Evolutionary conservation across 805 yeast species (phyloP).

Genomic region (Brettanomyces custersianus): DNA sequence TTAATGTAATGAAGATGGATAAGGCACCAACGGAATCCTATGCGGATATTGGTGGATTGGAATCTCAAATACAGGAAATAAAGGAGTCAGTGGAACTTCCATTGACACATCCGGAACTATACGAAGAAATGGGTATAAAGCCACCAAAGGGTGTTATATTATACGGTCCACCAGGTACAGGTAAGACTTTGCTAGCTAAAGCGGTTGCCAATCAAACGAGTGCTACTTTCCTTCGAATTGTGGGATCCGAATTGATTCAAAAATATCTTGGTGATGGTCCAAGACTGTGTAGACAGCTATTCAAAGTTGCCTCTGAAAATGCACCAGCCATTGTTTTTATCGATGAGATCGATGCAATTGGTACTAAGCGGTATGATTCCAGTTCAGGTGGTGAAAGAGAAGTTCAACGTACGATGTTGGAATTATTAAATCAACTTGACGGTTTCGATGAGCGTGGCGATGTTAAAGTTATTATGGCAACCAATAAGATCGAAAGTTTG

Average conservation of each 20-base stretch:
- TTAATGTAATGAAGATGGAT: slow-evolving; percentile 94
- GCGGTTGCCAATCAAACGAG: slow-evolving; percentile 98
- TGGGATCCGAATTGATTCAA: slow-evolving; percentile 94
- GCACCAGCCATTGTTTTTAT: slow-evolving; percentile 98
- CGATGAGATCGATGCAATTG: slow-evolving; percentile 98
- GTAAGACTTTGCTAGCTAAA: slow-evolving; percentile 89
- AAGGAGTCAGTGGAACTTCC: slow-evolving; percentile 96
- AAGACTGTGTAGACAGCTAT: slow-evolving; percentile 83
- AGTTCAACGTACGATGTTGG: slow-evolving; percentile 96
- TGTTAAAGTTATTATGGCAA: slow-evolving; percentile 96
- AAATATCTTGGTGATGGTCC: slow-evolving; percentile 98
- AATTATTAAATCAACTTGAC: slow-evolving; percentile 86
- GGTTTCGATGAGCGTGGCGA: slow-evolving; percentile 97
- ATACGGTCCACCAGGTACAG: slow-evolving; percentile 98
- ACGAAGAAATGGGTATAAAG: slow-evolving; percentile 97
- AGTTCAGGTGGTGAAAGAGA: slow-evolving; percentile 95
- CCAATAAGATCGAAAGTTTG: slow-evolving; percentile 85
- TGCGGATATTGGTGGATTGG: slow-evolving; percentile 96
- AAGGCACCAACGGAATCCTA: slow-evolving; percentile 96
- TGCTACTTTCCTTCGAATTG: slow-evolving; percentile 92
- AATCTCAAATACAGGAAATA: slow-evolving; percentile 92
- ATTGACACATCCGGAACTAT: slow-evolving; percentile 89
- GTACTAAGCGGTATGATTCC: slow-evolving; percentile 93
- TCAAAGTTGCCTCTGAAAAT: slow-evolving; percentile 93
- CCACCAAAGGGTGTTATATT: slow-evolving; percentile 97